Conservation (phyloP, 306 rosid species). For the Dalbergia cochinchinensis region DNA sequence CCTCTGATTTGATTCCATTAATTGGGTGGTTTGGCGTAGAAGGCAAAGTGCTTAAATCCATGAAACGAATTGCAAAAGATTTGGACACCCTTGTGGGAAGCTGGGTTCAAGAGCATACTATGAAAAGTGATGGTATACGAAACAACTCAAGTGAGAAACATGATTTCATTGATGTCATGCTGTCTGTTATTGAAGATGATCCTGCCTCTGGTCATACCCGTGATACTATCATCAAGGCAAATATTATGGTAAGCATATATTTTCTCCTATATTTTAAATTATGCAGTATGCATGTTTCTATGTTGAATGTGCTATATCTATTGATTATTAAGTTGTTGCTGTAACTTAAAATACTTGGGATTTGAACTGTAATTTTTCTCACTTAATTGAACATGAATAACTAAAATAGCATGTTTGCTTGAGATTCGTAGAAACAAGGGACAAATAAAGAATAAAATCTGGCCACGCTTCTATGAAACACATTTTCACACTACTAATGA, state of each 20-base stretch:
- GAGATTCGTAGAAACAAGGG: no score
- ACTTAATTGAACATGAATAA: no score
- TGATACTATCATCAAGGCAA: constrained; percentile 62
- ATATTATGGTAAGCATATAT: constrained; percentile 41
- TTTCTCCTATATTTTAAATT: background rate
- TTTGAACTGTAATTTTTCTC: no score
- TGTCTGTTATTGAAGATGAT: constrained; percentile 56
- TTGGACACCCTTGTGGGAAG: constrained; percentile 53
- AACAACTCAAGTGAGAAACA: constrained; percentile 42
- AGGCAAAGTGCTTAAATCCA: constrained; percentile 49
- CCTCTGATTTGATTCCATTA: constrained; percentile 58
- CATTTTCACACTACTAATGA: no score
- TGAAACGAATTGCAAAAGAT: constrained; percentile 63
- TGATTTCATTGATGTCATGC: constrained; percentile 67
- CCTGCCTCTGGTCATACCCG: constrained; percentile 45
- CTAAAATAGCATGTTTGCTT: no score
- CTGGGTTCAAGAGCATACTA: constrained; percentile 63
- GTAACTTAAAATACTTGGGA: no score
- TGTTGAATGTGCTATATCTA: background rate
- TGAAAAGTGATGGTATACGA: background rate
- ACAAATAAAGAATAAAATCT: no score
- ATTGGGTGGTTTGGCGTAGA: constrained; percentile 54
- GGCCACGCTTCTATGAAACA: no score
- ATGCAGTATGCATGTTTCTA: background rate
- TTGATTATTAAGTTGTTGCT: no score